These are phyloP conservation scores for Ehretia macrophylla DNA, from an alignment of 257 asterid genomes.

Conservation along the genomic window DNA sequence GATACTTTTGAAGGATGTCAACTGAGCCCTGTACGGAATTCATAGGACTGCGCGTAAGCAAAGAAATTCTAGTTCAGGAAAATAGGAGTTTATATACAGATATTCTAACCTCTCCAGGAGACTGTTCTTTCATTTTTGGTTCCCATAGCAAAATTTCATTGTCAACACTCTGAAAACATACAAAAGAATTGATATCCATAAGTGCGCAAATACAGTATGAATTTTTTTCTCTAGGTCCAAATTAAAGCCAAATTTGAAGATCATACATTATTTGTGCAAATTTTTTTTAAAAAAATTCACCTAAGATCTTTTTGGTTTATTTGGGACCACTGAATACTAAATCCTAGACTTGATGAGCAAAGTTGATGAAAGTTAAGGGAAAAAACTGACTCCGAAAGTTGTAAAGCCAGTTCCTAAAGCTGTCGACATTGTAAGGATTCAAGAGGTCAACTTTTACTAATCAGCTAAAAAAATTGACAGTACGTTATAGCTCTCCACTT, in stretches of 20 bases:
- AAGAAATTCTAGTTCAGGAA: not conserved
- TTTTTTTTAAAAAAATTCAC: not conserved
- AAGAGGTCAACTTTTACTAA: no score
- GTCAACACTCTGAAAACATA: constrained; percentile 78
- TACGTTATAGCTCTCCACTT: no score
- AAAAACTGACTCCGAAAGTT: constrained; percentile 2
- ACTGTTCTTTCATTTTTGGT: constrained; percentile 90
- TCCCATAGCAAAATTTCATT: constrained; percentile 96
- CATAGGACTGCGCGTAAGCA: constrained; percentile 18
- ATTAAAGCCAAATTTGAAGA: not conserved
- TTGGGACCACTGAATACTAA: not conserved
- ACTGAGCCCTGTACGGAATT: constrained; percentile 70
- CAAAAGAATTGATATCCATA: constrained; percentile 8
- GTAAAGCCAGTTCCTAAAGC: no score
- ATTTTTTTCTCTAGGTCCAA: not conserved
- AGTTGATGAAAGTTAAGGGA: not conserved
- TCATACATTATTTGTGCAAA: not conserved
- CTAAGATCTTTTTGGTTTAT: not conserved
- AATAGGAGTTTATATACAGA: constrained; percentile 6
- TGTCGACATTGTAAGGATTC: no score
- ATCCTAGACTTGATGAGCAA: not conserved
- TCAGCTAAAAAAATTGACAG: no score
- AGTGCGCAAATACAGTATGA: not conserved
- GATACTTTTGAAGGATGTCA: constrained; percentile 93
- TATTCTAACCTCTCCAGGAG: constrained; percentile 90